Conservation (phyloP, 164 flowering plant species). For the Vitis labrusca region DNA sequence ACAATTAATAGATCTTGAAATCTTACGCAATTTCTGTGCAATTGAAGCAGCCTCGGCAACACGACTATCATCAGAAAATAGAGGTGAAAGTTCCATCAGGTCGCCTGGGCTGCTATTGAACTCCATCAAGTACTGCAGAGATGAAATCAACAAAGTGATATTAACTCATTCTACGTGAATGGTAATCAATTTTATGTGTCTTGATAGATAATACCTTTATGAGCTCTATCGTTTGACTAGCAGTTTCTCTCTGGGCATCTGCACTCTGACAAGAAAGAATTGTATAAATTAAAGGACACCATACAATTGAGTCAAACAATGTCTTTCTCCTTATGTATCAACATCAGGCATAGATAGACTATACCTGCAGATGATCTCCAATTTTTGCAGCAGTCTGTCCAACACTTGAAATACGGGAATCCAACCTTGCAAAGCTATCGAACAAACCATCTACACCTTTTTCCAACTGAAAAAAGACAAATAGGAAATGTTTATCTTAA, state of each 20-base stretch:
- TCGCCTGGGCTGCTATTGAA: slow-evolving; percentile 97
- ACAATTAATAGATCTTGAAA: background rate
- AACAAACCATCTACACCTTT: slow-evolving; percentile 98
- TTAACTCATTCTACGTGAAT: slow-evolving; percentile 4
- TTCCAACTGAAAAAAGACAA: slow-evolving; percentile 60
- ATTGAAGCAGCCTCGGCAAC: slow-evolving; percentile 99
- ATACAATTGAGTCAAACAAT: background rate
- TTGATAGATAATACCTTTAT: slow-evolving; percentile 63
- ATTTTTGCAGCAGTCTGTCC: slow-evolving; percentile 99
- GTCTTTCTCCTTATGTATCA: background rate
- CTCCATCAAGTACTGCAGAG: slow-evolving; percentile 92
- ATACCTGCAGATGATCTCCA: slow-evolving; percentile 98
- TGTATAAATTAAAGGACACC: slow-evolving; percentile 14
- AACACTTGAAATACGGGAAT: slow-evolving; percentile 99
- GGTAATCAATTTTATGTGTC: background rate
- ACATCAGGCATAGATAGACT: background rate
- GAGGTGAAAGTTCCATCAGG: slow-evolving; percentile 94
- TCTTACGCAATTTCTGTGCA: slow-evolving; percentile 96
- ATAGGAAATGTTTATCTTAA: background rate
- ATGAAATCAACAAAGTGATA: slow-evolving; percentile 8
- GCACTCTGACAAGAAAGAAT: slow-evolving; percentile 76
- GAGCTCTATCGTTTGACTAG: slow-evolving; percentile 96
- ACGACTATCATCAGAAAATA: slow-evolving; percentile 98
- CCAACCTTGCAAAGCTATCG: slow-evolving; percentile 93
- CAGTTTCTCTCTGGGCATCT: slow-evolving; percentile 96